Conservation (phyloP, 1,284 basidiomycete species). For the Leccinum glutinopallens region DNA sequence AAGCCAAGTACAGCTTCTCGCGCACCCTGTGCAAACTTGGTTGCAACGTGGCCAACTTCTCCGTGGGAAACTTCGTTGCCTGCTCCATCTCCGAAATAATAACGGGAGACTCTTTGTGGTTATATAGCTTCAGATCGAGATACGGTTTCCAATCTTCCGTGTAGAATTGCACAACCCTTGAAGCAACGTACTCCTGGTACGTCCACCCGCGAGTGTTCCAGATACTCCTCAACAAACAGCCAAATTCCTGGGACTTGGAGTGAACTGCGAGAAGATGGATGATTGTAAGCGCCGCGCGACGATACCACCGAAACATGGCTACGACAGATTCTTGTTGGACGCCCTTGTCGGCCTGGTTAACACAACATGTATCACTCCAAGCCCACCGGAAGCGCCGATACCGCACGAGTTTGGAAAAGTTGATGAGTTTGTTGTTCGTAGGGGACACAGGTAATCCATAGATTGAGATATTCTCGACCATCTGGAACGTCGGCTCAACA, state of each 20-base stretch:
- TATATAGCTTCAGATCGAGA: neutral
- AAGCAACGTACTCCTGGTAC: neutral
- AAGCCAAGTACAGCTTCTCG: neutral
- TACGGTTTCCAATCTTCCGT: neutral
- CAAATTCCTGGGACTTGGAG: neutral
- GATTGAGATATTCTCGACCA: neutral
- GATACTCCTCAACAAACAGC: neutral
- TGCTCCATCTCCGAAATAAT: neutral
- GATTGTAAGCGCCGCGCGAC: neutral
- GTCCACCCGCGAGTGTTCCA: slow-evolving; percentile 1
- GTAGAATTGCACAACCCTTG: neutral
- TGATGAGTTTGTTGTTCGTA: neutral
- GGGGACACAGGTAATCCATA: neutral
- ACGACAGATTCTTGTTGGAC: neutral
- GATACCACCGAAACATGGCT: slow-evolving; percentile 1
- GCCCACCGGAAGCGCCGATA: neutral
- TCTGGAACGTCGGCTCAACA: neutral
- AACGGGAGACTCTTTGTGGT: neutral
- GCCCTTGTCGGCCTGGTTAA: slow-evolving; percentile 2
- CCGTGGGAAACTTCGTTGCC: neutral
- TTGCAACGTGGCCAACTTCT: neutral
- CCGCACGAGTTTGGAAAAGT: neutral
- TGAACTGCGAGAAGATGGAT: neutral
- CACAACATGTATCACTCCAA: neutral
- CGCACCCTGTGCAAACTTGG: neutral